A percentile compares a stretch with the other conserved stretches of the same genome.
Evolutionary conservation across 129 eudicot species (phyloP).

Genomic region (Logfia minima): DNA sequence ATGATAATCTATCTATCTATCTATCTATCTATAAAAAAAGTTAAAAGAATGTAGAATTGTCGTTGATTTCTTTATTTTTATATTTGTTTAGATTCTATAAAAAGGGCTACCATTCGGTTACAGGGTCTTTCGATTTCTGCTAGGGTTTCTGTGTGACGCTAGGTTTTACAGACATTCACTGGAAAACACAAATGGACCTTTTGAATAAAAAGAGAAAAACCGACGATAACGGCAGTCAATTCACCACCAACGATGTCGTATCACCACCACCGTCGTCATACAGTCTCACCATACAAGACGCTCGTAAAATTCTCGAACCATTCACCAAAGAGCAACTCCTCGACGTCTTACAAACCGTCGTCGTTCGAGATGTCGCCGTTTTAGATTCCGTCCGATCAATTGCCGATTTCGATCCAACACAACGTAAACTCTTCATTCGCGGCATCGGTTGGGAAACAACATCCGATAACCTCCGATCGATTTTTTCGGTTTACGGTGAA

Average conservation of each 20-base stretch:
- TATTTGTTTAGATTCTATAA: no score
- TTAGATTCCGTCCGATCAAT: constrained; percentile 60
- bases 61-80: no score
- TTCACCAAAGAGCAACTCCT: constrained; percentile 65
- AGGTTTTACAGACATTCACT: background rate
- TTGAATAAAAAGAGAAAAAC: background rate
- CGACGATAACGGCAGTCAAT: background rate
- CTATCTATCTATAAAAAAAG: no score
- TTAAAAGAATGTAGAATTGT: no score
- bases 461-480: constrained; percentile 56
- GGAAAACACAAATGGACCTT: background rate
- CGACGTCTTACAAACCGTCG: constrained; percentile 57
- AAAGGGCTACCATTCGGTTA: no score
- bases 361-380: constrained; percentile 57
- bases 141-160: background rate
- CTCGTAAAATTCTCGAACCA: constrained; percentile 59
- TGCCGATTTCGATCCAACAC: constrained; percentile 63
- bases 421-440: constrained; percentile 79
- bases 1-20: no score
- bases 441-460: constrained; percentile 86
- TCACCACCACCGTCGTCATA: constrained; percentile 3
- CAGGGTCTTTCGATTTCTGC: background rate
- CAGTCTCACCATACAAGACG: constrained; percentile 52
- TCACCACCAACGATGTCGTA: constrained; percentile 13
- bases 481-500: constrained; percentile 60